Evolutionary conservation across 257 asterid species (phyloP).

Genomic region (Orobanche coerulescens): DNA sequence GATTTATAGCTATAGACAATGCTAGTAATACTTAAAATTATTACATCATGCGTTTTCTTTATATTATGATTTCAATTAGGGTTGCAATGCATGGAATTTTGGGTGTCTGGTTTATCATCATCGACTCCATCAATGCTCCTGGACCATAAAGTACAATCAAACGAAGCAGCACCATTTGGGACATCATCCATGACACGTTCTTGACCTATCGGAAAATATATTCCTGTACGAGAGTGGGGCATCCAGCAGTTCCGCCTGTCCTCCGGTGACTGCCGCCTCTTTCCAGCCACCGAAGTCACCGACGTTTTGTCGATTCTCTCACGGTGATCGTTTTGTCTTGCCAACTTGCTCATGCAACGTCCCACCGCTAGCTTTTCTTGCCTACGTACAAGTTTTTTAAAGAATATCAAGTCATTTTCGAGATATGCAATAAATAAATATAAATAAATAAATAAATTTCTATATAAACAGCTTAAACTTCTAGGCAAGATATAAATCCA

Average conservation of each 20-base stretch:
- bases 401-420: no score
- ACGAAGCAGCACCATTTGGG: conserved; percentile 33
- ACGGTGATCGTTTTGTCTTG: neutral
- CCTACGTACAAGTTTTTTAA: neutral
- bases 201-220: conserved; percentile 39
- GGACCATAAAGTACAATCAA: conserved; percentile 31
- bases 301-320: neutral
- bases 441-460: no score
- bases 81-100: neutral
- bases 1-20: no score
- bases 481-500: no score
- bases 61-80: neutral
- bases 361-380: neutral
- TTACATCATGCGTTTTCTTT: no score
- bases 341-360: conserved; percentile 22
- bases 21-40: no score
- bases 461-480: no score
- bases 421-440: no score
- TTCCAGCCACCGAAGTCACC: neutral
- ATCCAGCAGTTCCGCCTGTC: conserved; percentile 24
- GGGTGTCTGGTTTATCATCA: conserved; percentile 15
- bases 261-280: neutral
- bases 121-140: conserved; percentile 35
- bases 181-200: conserved; percentile 38
- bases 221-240: conserved; percentile 43